Evolutionary conservation across 192 early-diverging fungal species (phyloP), one percentile per base, ranked within the genome.

Genomic region (Backusella psychrophila): DNA sequence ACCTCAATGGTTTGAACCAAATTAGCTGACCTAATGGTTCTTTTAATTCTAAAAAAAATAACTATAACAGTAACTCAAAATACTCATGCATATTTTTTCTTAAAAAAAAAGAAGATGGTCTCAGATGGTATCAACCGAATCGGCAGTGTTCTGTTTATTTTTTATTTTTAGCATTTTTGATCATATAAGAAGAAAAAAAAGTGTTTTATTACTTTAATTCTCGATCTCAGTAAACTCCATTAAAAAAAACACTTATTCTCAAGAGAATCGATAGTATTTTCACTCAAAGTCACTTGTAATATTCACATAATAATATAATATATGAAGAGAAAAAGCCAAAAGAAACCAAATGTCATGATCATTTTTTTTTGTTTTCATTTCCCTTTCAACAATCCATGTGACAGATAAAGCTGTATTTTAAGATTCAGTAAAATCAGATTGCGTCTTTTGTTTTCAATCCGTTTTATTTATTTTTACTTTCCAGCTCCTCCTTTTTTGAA

Each of bases 1-100:
- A 11, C 4, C 4, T 63, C 56, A 63, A 63, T 63, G 11, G 12
- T 63, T 63, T 63, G 26, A 63, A 29, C 7, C 56, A 29, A 63
- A 63, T 63, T 63, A 63, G 56, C 56, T 63, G 56, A 63, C 56
- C 56, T 63, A 63, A 63, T 63, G 12, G 56, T 29, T 29, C 26
- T 29, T 63, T 4, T 29, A 63, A 29, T 29, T 63, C 56, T 4
- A 63, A 63, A 63, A 63, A 9, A 63, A 11, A 21, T 3, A 63
- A 26, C 4, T 6, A n/a, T 23, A 23, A 12, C 4, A 29, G 7
- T 0, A 53, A 21, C 4, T 63, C 56, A 29, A 29, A 29, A 29
- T 63, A 14, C 23, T 3, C 8, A 21, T 21, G n/a, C 6, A 21
- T 5, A 56, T 56, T 56, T 44, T 44, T 11, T 44, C 14, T 39